Evolutionary conservation across 164 flowering plant species (phyloP).

Genomic region (Umbellularia californica): DNA sequence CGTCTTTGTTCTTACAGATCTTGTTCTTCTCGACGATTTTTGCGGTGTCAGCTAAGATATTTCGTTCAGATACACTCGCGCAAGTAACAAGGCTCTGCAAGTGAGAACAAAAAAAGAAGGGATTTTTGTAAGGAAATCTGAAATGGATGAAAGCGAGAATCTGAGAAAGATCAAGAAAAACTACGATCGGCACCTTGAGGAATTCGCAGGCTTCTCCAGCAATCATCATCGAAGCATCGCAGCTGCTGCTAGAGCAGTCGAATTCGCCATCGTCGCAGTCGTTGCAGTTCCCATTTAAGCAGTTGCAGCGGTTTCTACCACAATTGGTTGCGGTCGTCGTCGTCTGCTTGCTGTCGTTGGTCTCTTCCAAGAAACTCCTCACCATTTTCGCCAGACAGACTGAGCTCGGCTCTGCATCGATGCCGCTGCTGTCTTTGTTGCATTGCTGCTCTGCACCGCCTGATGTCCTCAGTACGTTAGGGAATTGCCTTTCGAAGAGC

Average conservation of each 20-base stretch:
- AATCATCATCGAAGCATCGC: conserved; percentile 26
- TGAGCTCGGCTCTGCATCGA: conserved; percentile 78
- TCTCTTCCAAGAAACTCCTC: conserved; percentile 72
- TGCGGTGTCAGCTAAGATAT: conserved; percentile 32
- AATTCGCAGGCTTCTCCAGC: conserved; percentile 40
- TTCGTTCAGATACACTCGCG: conserved; percentile 25
- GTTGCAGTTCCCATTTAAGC: conserved; percentile 69
- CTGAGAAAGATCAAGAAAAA: not conserved
- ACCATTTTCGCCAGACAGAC: conserved; percentile 86
- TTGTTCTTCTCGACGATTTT: conserved; percentile 48
- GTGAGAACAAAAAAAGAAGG: not conserved
- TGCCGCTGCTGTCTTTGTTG: not conserved
- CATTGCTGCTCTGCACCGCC: conserved; percentile 27
- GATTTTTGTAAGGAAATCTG: too few species aligned
- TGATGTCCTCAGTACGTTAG: conserved; percentile 47
- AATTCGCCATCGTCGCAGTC: conserved; percentile 76
- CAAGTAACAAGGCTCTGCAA: conserved; percentile 30
- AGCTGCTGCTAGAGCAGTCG: conserved; percentile 34
- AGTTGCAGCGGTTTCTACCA: conserved; percentile 73
- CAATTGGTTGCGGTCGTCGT: conserved; percentile 11
- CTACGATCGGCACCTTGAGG: conserved; percentile 51
- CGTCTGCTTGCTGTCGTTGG: conserved; percentile 45
- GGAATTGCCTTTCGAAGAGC: conserved; percentile 76
- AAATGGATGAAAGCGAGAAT: not conserved
- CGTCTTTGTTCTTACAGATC: conserved; percentile 43